These are phyloP conservation scores for Calonectria hawksworthii DNA, from an alignment of 2,329 filamentous ascomycete species.

Conservation along the genomic window DNA sequence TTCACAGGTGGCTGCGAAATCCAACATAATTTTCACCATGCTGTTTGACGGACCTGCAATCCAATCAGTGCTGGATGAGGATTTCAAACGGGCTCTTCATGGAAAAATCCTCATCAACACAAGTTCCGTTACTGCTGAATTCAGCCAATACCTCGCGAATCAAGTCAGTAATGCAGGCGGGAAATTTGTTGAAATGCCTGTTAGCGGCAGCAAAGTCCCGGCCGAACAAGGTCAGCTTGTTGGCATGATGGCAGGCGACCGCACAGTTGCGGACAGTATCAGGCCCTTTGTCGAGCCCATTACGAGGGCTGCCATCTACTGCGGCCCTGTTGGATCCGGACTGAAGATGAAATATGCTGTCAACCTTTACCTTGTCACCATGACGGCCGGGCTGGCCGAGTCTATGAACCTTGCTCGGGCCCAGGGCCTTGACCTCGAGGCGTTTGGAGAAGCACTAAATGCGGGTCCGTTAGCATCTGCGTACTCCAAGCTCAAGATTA, in stretches of 20 bases:
- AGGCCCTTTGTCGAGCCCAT: constrained; percentile 42
- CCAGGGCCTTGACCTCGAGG: constrained; percentile 48
- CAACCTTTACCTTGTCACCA: constrained; percentile 48
- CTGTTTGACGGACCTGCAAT: constrained; percentile 47
- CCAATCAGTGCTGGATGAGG: constrained; percentile 39
- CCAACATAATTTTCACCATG: constrained; percentile 50
- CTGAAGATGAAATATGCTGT: constrained; percentile 51
- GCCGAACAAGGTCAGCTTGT: constrained; percentile 51
- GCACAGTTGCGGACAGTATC: constrained; percentile 40
- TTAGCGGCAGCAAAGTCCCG: constrained; percentile 51
- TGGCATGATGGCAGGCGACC: constrained; percentile 51
- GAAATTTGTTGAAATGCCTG: constrained; percentile 52
- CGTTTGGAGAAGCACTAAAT: constrained; percentile 47
- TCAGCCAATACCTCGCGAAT: constrained; percentile 41
- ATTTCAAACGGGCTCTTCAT: constrained; percentile 40
- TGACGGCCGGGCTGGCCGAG: constrained; percentile 50
- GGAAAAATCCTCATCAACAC: constrained; percentile 52
- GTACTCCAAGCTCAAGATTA: constrained; percentile 47
- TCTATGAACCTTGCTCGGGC: constrained; percentile 49
- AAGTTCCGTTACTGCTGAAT: constrained; percentile 46
- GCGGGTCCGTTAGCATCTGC: constrained; percentile 50
- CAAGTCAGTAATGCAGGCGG: constrained; percentile 44
- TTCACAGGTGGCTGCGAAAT: constrained; percentile 40
- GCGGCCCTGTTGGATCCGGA: constrained; percentile 49
- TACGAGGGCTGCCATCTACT: constrained; percentile 50